These are phyloP conservation scores for Calonectria pseudoreteaudii DNA, from an alignment of 2,329 filamentous ascomycete genomes.

Conservation along the genomic window DNA sequence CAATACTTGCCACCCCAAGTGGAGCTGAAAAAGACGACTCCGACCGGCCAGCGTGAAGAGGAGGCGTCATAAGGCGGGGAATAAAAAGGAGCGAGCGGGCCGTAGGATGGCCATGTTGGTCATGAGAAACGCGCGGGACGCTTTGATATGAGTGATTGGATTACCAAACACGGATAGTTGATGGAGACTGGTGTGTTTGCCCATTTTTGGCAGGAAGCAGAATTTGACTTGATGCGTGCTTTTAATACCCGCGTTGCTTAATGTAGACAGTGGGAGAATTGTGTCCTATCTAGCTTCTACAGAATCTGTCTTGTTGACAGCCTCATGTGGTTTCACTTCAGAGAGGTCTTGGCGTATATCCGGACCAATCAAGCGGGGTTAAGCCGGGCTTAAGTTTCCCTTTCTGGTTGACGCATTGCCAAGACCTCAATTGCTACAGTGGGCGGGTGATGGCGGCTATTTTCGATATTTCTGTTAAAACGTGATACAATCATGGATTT, in stretches of 20 bases:
- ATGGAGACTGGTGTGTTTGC: not conserved
- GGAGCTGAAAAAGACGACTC: not conserved
- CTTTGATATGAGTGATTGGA: not conserved
- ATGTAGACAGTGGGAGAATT: not conserved
- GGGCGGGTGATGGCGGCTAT: not conserved
- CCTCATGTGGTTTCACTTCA: not conserved
- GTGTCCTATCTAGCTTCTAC: not conserved
- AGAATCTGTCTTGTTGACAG: not conserved
- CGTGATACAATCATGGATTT: not conserved
- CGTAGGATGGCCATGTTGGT: conserved; percentile 3
- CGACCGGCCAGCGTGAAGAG: not conserved
- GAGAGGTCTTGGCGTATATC: not conserved
- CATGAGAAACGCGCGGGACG: conserved; percentile 9
- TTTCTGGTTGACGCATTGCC: not conserved
- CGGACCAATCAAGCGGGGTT: conserved; percentile 11
- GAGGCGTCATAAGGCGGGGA: conserved; percentile 10
- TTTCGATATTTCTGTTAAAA: not conserved
- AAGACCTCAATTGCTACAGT: not conserved
- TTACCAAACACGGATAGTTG: conserved; percentile 1
- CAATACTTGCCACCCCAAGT: conserved; percentile 12
- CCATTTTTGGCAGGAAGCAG: not conserved
- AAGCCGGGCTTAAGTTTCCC: not conserved
- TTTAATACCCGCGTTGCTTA: not conserved
- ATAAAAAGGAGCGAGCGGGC: conserved; percentile 6
- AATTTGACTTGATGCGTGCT: not conserved